Percentiles rank a stretch among this genome's conserved stretches.
phyloP scores from a whole-genome alignment of 163 green algal genomes.

The Botryococcus braunii region DNA sequence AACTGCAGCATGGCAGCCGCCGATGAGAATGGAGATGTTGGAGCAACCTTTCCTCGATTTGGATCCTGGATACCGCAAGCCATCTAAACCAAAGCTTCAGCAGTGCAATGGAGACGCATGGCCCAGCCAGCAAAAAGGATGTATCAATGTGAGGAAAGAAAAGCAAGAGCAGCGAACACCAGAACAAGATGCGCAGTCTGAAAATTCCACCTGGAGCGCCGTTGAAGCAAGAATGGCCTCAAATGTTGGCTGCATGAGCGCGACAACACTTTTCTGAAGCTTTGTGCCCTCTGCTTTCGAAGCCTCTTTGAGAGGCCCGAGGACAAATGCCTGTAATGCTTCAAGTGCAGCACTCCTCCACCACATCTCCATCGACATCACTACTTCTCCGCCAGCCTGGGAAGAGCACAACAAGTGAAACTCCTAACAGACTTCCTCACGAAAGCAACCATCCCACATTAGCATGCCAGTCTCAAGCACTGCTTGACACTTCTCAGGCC shows the following conservation, averaged over 20 bases:
- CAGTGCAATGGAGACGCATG: too few relatives aligned
- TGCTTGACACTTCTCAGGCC: too few relatives aligned
- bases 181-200: too few relatives aligned
- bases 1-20: constrained; percentile 45
- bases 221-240: constrained; percentile 30
- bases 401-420: too few relatives aligned
- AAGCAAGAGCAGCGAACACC: neutral
- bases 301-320: neutral
- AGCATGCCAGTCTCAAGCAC: too few relatives aligned
- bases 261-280: constrained; percentile 6
- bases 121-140: neutral
- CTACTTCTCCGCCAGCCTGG: constrained; percentile 9
- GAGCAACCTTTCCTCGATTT: constrained; percentile 26
- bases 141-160: neutral
- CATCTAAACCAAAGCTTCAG: neutral
- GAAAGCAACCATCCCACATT: too few relatives aligned
- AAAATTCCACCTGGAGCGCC: constrained; percentile 33
- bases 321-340: constrained; percentile 31
- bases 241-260: constrained; percentile 43
- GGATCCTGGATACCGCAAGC: constrained; percentile 44
- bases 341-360: constrained; percentile 64
- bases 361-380: constrained; percentile 63
- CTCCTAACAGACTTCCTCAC: too few relatives aligned
- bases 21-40: constrained; percentile 32
- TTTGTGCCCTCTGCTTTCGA: neutral